Evolutionary conservation across 1,139 yeast species (phyloP).

Genomic region (Geotrichum cucujoidarum): DNA sequence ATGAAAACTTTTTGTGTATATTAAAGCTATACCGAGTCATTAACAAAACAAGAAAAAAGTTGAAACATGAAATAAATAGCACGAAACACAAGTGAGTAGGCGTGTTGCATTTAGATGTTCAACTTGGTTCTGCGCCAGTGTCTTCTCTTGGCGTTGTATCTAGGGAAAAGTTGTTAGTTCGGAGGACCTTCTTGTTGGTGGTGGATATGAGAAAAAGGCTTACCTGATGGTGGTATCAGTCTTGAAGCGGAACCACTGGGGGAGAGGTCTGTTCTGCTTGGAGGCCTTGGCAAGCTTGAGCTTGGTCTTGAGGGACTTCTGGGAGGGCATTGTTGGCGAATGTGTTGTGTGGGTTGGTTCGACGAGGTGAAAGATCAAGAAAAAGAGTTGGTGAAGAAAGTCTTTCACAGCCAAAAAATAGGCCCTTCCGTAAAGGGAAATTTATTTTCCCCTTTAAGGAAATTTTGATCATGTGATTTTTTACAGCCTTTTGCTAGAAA

Average conservation of each 20-base stretch:
- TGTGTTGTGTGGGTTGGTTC: constrained; percentile 8
- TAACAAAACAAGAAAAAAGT: neutral
- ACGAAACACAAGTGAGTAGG: neutral
- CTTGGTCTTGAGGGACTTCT: constrained; percentile 96
- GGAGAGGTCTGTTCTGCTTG: constrained; percentile 99
- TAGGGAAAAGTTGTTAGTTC: constrained; percentile 15
- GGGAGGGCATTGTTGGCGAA: constrained; percentile 50
- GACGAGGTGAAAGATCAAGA: constrained; percentile 7
- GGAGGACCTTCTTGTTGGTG: neutral
- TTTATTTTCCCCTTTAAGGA: constrained; percentile 5
- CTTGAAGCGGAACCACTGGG: constrained; percentile 99
- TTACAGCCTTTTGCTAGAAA: neutral
- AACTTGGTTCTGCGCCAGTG: constrained; percentile 99
- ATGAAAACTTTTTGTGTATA: constrained; percentile 5
- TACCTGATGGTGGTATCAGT: constrained; percentile 89
- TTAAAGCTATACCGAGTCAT: constrained; percentile 4
- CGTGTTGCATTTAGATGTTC: constrained; percentile 62
- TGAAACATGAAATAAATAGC: constrained; percentile 2
- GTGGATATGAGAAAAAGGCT: constrained; percentile 10
- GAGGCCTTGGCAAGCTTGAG: constrained; percentile 99
- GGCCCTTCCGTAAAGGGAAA: constrained; percentile 12
- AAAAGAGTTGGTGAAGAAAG: constrained; percentile 7
- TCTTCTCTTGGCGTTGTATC: constrained; percentile 99
- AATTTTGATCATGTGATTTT: neutral
- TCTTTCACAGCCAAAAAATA: neutral